Evolutionary conservation across 176 grass and related monocot species (phyloP).

Genomic region (Rhipidocladum racemiflorum): DNA sequence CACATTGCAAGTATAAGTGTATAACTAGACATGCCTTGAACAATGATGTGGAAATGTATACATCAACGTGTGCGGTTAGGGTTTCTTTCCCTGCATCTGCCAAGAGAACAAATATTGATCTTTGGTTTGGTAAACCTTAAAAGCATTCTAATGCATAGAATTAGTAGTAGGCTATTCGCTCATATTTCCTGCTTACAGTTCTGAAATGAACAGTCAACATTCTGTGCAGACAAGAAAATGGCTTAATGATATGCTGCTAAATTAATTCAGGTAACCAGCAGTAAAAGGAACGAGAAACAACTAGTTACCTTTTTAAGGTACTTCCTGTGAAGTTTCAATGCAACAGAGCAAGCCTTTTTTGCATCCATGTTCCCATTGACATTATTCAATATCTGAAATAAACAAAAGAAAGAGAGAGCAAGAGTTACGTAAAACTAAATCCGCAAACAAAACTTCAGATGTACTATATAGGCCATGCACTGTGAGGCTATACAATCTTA

Average conservation of each 20-base stretch:
- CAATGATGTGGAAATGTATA: no score
- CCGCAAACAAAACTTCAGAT: not conserved
- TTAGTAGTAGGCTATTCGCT: not conserved
- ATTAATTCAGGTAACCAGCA: no score
- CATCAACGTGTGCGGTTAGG: not conserved
- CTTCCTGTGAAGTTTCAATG: constrained; percentile 89
- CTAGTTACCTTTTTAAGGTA: constrained; percentile 75
- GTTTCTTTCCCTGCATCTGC: constrained; percentile 46
- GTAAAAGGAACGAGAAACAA: not conserved
- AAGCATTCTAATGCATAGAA: not conserved
- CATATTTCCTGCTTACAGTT: no score
- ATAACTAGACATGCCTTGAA: not conserved
- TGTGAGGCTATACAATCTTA: no score
- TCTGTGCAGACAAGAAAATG: no score
- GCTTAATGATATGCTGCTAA: no score
- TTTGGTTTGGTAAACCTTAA: not conserved
- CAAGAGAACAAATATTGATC: constrained; percentile 3
- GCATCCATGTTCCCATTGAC: constrained; percentile 79
- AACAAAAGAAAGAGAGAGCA: not conserved
- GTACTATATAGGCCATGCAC: not conserved
- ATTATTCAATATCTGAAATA: constrained; percentile 77
- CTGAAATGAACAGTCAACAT: no score
- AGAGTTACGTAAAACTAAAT: not conserved
- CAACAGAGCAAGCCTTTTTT: constrained; percentile 71
- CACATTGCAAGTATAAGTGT: not conserved